Evolutionary conservation across 73 alveolate genomes (phyloP).

Genomic region (Symbiodinium pilosum): DNA sequence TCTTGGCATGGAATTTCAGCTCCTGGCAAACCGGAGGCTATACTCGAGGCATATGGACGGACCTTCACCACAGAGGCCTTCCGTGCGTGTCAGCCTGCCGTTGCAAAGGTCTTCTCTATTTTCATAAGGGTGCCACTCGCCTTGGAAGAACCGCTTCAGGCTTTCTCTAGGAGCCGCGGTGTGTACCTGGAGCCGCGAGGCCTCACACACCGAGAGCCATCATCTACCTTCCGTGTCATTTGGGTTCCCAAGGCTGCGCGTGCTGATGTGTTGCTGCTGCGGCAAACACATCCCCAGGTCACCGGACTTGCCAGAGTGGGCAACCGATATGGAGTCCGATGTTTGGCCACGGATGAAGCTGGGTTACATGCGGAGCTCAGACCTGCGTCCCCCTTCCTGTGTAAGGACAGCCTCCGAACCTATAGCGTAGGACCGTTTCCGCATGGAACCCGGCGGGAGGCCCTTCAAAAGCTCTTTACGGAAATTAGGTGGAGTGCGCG

Average conservation of each 20-base stretch:
- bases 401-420: neutral
- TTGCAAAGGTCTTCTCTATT: neutral
- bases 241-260: neutral
- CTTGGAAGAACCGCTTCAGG: neutral
- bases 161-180: neutral
- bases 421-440: neutral
- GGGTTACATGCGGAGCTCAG: neutral
- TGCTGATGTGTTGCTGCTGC: neutral
- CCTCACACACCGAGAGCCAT: neutral
- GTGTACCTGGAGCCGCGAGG: neutral
- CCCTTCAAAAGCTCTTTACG: neutral
- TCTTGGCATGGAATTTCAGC: neutral
- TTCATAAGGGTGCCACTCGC: neutral
- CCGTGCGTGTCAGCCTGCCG: neutral
- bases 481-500: neutral
- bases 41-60: neutral
- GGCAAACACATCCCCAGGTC: neutral
- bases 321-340: neutral
- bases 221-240: neutral
- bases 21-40: neutral
- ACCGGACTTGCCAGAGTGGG: neutral
- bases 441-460: neutral
- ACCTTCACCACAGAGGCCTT: no score
- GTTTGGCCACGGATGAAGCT: neutral
- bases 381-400: neutral